Evolutionary conservation across 805 yeast species (phyloP), one percentile per base, ranked within the genome.

Genomic region (Candida incommunis): DNA sequence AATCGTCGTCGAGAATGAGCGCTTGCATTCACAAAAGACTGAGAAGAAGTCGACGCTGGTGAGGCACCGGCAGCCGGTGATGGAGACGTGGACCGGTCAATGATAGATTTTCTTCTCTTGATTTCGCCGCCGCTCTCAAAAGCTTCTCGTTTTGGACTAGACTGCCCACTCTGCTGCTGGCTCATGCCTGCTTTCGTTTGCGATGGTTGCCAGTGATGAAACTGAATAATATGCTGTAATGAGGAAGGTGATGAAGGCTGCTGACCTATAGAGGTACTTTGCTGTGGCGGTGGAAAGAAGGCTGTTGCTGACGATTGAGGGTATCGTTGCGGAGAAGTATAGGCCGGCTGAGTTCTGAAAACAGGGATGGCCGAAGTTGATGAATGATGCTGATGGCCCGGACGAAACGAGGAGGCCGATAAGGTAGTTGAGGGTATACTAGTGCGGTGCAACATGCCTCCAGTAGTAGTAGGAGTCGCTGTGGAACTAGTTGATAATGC

Each of bases 161-260:
- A 11, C n/a, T 31, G 37, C 7, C 37, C 37, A 16, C 7, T 4
- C 37, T 31, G 37, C 37, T 31, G 37, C 7, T 13, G 7, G 27
- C 13, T 25, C 37, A 31, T 31, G 37, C 37, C 37, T 7, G 37
- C 37, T 18, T 31, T 31, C 7, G 37, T 31, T 16, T 31, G 37
- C 37, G 37, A 31, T 9, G 76, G 76, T 46, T 69, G 69, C 78
- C 78, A 74, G 54, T 74, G 78, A 51, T 74, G 77, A 56, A 74
- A 74, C 51, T 73, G 78, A 25, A 73, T 70, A 5, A 72, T 62
- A 48, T 71, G 75, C 53, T 72, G 77, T 48, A 69, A 65, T 13
- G 58, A 47, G 4, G 54, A 42, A n/a, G 53, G 45, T 15, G 51
- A 50, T 15, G 57, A 49, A 1, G 52, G 46, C 21, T 51, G 50